These are phyloP conservation scores for Wallacemonas sp. DNA, from an alignment of 208 protist genomes.

Conservation along the genomic window DNA sequence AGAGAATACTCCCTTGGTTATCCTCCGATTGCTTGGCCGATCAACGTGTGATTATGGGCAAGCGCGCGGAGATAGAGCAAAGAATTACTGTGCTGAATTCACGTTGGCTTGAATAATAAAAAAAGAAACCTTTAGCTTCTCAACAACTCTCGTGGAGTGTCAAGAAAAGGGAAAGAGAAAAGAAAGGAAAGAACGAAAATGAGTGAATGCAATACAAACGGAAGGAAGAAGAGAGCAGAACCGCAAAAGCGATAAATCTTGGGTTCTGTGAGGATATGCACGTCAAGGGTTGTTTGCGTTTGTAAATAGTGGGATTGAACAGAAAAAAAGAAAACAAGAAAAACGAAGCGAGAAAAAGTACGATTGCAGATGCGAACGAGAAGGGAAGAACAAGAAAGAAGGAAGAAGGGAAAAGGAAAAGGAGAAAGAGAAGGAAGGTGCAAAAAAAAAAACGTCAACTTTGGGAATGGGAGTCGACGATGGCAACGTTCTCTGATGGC, in stretches of 20 bases:
- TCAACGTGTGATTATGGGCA: too few species aligned
- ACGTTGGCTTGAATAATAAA: not conserved
- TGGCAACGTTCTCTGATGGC: too few species aligned
- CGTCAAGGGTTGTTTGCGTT: not conserved
- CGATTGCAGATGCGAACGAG: too few species aligned
- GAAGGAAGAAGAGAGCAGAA: not conserved
- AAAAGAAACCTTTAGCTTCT: not conserved
- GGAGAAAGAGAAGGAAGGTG: not conserved
- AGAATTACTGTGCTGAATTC: too few species aligned
- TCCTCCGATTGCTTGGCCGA: too few species aligned
- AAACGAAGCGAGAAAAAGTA: not conserved
- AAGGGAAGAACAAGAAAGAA: conserved; percentile 6
- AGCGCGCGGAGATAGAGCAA: too few species aligned
- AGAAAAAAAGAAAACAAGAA: conserved; percentile 12
- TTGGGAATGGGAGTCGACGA: not conserved
- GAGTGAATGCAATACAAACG: not conserved
- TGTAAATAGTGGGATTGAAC: not conserved
- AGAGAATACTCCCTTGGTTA: too few species aligned
- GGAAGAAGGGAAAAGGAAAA: conserved; percentile 1
- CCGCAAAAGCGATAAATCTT: too few species aligned
- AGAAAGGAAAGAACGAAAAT: conserved; percentile 1
- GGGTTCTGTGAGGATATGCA: too few species aligned
- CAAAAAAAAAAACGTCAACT: not conserved
- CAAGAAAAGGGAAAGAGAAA: conserved; percentile 7
- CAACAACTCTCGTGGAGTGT: conserved; percentile 9